phyloP scores from a whole-genome alignment of 192 early-diverging fungal genomes.

The Podila verticillata region DNA sequence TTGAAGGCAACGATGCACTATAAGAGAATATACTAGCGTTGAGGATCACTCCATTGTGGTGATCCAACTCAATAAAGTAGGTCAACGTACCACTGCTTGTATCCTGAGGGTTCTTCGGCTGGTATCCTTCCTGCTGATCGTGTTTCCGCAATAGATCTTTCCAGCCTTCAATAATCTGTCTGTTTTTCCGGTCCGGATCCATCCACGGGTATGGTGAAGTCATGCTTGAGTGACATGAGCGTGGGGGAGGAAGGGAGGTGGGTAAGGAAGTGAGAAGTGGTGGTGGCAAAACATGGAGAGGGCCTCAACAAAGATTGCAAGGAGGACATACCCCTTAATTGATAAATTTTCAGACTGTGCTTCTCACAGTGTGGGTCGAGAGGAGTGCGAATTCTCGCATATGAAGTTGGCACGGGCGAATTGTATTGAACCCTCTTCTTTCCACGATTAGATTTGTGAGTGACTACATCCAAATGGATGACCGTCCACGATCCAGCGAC shows the following conservation, averaged over 20 bases:
- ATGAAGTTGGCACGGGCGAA: slow-evolving; percentile 4
- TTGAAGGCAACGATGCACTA: slow-evolving; percentile 11
- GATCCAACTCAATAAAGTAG: no score
- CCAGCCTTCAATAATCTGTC: slow-evolving; percentile 9
- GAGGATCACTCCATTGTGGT: no score
- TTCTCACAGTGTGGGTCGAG: no score
- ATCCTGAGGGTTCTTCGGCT: background rate
- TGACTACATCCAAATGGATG: slow-evolving; percentile 3
- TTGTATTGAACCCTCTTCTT: slow-evolving; percentile 9
- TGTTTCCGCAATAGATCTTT: slow-evolving; percentile 2
- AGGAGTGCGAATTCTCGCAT: background rate
- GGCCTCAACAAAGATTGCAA: no score
- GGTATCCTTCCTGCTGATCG: background rate
- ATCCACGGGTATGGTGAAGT: slow-evolving; percentile 5
- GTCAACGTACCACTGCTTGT: background rate
- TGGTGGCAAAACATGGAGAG: background rate
- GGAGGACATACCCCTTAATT: background rate
- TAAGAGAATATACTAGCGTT: background rate
- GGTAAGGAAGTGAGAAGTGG: background rate
- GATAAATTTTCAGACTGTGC: background rate
- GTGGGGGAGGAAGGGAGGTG: background rate
- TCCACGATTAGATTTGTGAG: slow-evolving; percentile 13
- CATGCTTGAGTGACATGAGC: slow-evolving; percentile 2
- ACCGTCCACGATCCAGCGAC: slow-evolving; percentile 1
- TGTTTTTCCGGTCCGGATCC: slow-evolving; percentile 9